Base-by-base conservation (phyloP, 2,329 filamentous ascomycete genomes). In the Pseudogymnoascus sp. region DNA sequence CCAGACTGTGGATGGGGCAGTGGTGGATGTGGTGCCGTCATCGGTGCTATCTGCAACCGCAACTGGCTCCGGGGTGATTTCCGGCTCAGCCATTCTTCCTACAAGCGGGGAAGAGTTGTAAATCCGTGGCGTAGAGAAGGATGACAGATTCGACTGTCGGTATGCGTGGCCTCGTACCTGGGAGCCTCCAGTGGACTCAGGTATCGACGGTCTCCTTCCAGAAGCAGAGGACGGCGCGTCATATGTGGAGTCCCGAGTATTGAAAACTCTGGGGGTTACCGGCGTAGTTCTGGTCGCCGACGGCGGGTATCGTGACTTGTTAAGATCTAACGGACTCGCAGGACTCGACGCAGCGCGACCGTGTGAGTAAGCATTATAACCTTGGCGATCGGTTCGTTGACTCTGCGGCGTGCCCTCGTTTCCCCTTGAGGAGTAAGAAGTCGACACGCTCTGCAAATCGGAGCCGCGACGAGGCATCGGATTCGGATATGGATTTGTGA, bases 1-100 rank as follows among this genome's bases (percentile, higher is more conserved):
- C 94, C 94, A 99, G 2, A 99, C 90, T 0, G 91, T 97, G 1
- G 91, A 95, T 11, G 92, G 90, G 1, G 90, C 91, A 1, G 88
- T 91, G 0, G 90, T 94, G 0, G 94, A 97, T 34, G 89, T 81
- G 0, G 89, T 93, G 0, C 94, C 97, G 11, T 58, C 54, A 68
- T 94, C 91, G 0, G 91, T 91, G 7, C 87, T 87, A 68, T 92
- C 86, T 28, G 77, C 67, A 16, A 73, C 75, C 62, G 81, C 76
- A 41, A 71, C 70, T 18, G 70, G 68, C 47, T 80, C 79, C 7
- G 71, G 69, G 38, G 70, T 73, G 43, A 50, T 50, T 72, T 78
- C 62, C 69, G 74, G 62, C 66, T 74, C 59, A 69, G 80, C 78
- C 25, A 70, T 65, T 54, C 77, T 77, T 6, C 78, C 77, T 8